Percentiles rank a stretch among this genome's conserved stretches.
These are phyloP conservation scores for Hyphodiscus hymeniophilus DNA, from an alignment of 495 filamentous ascomycete genomes.

Conservation along the genomic window DNA sequence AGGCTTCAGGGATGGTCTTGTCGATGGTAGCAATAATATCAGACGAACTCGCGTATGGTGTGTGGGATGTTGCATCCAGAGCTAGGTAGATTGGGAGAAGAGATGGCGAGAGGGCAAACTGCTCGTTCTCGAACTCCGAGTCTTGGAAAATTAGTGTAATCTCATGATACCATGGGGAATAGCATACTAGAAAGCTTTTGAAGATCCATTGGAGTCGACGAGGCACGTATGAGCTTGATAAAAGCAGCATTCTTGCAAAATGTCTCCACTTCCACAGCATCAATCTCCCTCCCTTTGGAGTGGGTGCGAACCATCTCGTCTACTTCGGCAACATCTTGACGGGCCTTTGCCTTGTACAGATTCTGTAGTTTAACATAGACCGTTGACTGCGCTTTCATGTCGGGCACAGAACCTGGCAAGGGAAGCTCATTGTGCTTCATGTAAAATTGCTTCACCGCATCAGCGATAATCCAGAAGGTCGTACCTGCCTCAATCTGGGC, in stretches of 20 bases:
- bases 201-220: constrained; percentile 19
- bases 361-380: constrained; percentile 91
- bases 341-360: constrained; percentile 87
- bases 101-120: constrained; percentile 36
- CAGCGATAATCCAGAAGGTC: constrained; percentile 84
- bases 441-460: constrained; percentile 72
- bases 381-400: constrained; percentile 94
- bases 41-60: constrained; percentile 35
- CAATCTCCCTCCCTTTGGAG: constrained; percentile 45
- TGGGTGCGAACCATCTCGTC: constrained; percentile 54
- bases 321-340: constrained; percentile 71
- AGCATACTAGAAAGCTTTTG: constrained; percentile 18
- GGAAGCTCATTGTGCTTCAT: constrained; percentile 62
- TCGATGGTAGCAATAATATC: constrained; percentile 35
- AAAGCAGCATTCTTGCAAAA: constrained; percentile 96
- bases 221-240: constrained; percentile 66
- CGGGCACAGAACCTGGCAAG: constrained; percentile 79
- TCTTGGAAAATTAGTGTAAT: constrained; percentile 8
- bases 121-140: constrained; percentile 23
- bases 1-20: constrained; percentile 35
- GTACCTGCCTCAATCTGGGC: constrained; percentile 31
- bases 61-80: constrained; percentile 47
- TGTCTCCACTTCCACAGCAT: constrained; percentile 72
- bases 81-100: constrained; percentile 75
- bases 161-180: constrained; percentile 8